Evolutionary conservation across 228 moss, liverwort and hornwort species (phyloP).

Genomic region (Sphagnum fallax): DNA sequence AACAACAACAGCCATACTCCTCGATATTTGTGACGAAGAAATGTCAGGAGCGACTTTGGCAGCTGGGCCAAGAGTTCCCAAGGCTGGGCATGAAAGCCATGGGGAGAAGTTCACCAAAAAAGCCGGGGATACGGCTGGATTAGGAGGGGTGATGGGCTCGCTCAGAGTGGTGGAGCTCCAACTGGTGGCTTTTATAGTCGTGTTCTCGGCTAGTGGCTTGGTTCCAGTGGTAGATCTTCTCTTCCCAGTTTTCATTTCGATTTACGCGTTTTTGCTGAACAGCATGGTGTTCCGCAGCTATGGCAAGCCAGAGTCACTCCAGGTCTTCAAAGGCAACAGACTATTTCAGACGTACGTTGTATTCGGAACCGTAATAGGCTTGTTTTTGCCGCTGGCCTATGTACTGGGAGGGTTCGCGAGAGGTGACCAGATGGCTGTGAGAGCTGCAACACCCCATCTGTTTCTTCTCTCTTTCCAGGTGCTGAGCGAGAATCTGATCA

Average conservation of each 20-base stretch:
- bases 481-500: constrained; percentile 81
- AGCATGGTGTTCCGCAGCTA: constrained; percentile 61
- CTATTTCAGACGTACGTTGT: constrained; percentile 77
- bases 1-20: too few relatives aligned
- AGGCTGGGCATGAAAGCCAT: constrained; percentile 15
- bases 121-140: constrained; percentile 27
- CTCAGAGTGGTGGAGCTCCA: constrained; percentile 82
- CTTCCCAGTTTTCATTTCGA: constrained; percentile 64
- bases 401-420: constrained; percentile 87
- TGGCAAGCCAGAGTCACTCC: constrained; percentile 33
- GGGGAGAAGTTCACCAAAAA: constrained; percentile 37
- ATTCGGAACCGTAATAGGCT: constrained; percentile 62
- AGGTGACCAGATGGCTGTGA: constrained; percentile 64
- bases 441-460: constrained; percentile 81
- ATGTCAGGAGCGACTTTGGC: constrained; percentile 98
- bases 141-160: constrained; percentile 91
- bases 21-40: not conserved
- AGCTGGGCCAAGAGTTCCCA: constrained; percentile 38
- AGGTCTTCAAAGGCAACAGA: constrained; percentile 71
- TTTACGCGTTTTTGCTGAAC: constrained; percentile 59
- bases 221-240: constrained; percentile 67
- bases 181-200: constrained; percentile 91
- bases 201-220: constrained; percentile 83
- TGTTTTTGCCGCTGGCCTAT: constrained; percentile 86
- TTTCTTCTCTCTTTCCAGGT: constrained; percentile 92